Conservation (phyloP, 179 eudicot species). For the Patellifolia procumbens region DNA sequence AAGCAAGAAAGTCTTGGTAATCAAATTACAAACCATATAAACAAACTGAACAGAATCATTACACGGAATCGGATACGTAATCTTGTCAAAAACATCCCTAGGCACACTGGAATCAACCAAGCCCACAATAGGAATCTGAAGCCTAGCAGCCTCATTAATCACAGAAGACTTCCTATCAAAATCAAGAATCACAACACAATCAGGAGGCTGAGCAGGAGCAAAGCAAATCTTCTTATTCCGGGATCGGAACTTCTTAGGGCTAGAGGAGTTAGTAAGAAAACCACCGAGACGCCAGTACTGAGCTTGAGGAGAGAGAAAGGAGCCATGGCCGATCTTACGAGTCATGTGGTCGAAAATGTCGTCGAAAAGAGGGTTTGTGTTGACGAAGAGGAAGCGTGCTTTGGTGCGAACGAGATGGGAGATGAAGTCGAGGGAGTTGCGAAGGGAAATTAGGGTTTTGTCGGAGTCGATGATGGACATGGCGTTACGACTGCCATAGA, state of each 20-base stretch:
- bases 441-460: conserved; percentile 84
- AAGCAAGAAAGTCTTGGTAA: conserved; percentile 72
- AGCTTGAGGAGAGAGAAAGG: conserved; percentile 27
- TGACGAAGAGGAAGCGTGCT: conserved; percentile 76
- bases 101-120: conserved; percentile 72
- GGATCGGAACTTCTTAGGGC: conserved; percentile 74
- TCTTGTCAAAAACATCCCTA: conserved; percentile 51
- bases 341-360: conserved; percentile 77
- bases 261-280: conserved; percentile 67
- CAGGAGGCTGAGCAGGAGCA: conserved; percentile 58
- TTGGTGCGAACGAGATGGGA: conserved; percentile 44
- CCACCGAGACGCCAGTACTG: conserved; percentile 70
- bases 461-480: conserved; percentile 77
- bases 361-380: conserved; percentile 75
- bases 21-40: conserved; percentile 87
- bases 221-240: conserved; percentile 68
- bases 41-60: conserved; percentile 88
- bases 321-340: conserved; percentile 39
- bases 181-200: conserved; percentile 80
- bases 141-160: conserved; percentile 57
- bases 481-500: conserved; percentile 61
- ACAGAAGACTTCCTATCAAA: conserved; percentile 67
- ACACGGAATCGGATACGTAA: conserved; percentile 82
- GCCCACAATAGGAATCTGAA: conserved; percentile 80
- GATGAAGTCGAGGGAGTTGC: conserved; percentile 76